Evolutionary conservation across 2,329 filamentous ascomycete genomes (phyloP), one percentile per base, ranked within the genome.

Genomic region (Fonsecaea pugnacius): DNA sequence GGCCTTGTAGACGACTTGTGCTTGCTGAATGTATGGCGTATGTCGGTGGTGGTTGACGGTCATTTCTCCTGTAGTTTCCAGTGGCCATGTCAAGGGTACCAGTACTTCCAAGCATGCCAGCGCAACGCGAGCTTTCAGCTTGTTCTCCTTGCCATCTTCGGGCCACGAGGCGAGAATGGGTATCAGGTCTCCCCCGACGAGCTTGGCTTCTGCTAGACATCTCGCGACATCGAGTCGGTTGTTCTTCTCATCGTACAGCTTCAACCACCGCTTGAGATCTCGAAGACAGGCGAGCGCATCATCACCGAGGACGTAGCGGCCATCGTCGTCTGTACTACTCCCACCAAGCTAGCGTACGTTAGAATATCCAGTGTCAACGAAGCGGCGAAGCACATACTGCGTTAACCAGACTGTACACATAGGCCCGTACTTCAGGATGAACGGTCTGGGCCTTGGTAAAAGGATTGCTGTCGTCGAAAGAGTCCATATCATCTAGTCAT

Each of bases 211-310:
- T 73, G 92, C 89, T 70, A 98, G 83, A 76, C 92, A 97, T 78
- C 95, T 86, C 66, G 94, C 93, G 65, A 99, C 95, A 75, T 99
- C 95, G 83, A 96, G 90, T 70, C 94, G 89, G 75, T 96, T 96
- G 69, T 89, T 87, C 76, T 96, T 96, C 75, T 96, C 91, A 76
- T 97, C 93, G 82, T 95, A 95, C 68, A 96, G 87, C 71, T 92
- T 92, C 70, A 99, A 85, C 95, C 95, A 99, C 85, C 90, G 89
- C 75, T 95, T 94, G 60, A 99, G 84, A 78, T 99, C 95, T 67
- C 94, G 92, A 63, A 99, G 83, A 73, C 93, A 95, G 63, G 95
- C 91, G 65, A 96, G 82, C 12, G 93, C 94, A 75, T 97, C 94
- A 77, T 98, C 94, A 77, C 95, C 95, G 38, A 98, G 87, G 50